Evolutionary conservation across 768 basidiomycete species (phyloP).

Genomic region (Rhizopogon salebrosus): DNA sequence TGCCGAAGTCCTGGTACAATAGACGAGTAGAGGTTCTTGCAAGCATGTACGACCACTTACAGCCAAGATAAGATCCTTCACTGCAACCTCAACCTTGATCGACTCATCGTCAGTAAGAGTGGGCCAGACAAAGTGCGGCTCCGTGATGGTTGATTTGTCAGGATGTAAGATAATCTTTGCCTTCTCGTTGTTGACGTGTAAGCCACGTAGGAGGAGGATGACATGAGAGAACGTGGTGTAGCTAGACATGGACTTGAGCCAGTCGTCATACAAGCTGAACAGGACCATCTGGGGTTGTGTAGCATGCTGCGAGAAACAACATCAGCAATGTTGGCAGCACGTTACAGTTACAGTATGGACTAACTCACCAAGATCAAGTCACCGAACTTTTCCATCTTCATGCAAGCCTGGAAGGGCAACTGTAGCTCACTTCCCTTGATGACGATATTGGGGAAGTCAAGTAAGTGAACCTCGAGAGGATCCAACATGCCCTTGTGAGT

Average conservation of each 20-base stretch:
- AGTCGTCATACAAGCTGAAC: constrained; percentile 97
- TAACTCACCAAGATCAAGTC: constrained; percentile 79
- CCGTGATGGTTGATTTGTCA: constrained; percentile 94
- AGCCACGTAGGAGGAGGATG: constrained; percentile 91
- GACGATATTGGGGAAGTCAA: constrained; percentile 99
- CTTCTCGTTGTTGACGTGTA: constrained; percentile 99
- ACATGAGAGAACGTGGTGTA: constrained; percentile 99
- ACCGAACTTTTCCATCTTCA: constrained; percentile 99
- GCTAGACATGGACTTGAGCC: constrained; percentile 98
- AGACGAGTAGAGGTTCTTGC: constrained; percentile 10
- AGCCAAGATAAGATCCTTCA: constrained; percentile 94
- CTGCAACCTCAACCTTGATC: constrained; percentile 98
- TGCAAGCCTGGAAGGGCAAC: constrained; percentile 98
- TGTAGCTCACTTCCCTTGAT: constrained; percentile 99
- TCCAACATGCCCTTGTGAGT: constrained; percentile 99
- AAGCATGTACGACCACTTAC: constrained; percentile 33
- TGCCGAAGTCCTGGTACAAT: constrained; percentile 82
- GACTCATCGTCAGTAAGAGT: constrained; percentile 90
- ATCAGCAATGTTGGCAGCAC: not conserved
- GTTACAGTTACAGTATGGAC: not conserved
- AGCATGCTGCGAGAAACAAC: constrained; percentile 53
- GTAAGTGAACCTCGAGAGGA: constrained; percentile 94
- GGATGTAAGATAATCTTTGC: constrained; percentile 98
- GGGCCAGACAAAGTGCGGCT: constrained; percentile 98
- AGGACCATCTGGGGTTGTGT: constrained; percentile 99